These are phyloP conservation scores for Catunica adiposa DNA, from an alignment of 2,329 filamentous ascomycete genomes.

Conservation along the genomic window DNA sequence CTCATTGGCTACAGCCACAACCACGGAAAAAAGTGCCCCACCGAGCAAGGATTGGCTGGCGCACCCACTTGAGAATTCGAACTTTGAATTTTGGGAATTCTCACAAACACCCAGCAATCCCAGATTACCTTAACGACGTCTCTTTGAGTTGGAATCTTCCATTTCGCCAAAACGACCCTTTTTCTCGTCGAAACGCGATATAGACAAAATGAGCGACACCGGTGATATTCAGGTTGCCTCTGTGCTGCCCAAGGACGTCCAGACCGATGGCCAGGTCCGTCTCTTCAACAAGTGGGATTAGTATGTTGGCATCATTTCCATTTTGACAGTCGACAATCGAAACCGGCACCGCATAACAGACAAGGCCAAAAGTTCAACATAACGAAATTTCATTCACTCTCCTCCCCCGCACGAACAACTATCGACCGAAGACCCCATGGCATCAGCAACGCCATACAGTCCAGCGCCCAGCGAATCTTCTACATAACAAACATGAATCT, in stretches of 20 bases:
- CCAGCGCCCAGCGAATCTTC: too few relatives aligned
- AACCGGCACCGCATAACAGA: background rate
- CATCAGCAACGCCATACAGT: background rate
- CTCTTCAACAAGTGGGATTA: slow-evolving; percentile 97
- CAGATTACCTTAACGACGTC: slow-evolving; percentile 14
- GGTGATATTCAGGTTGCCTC: slow-evolving; percentile 86
- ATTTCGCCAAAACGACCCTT: slow-evolving; percentile 23
- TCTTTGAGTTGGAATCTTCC: slow-evolving; percentile 15
- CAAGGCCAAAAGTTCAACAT: slow-evolving; percentile 1
- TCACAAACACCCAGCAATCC: slow-evolving; percentile 14
- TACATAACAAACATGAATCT: too few relatives aligned
- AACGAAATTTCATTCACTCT: background rate
- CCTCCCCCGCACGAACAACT: background rate
- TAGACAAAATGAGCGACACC: slow-evolving; percentile 68
- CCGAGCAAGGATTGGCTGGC: slow-evolving; percentile 12
- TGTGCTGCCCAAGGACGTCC: slow-evolving; percentile 85
- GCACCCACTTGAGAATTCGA: slow-evolving; percentile 14
- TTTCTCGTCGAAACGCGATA: slow-evolving; percentile 14
- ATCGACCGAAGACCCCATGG: background rate
- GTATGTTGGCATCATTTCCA: slow-evolving; percentile 12
- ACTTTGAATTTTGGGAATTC: slow-evolving; percentile 15
- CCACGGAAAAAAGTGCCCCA: slow-evolving; percentile 23
- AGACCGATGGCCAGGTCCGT: slow-evolving; percentile 84
- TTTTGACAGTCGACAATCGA: slow-evolving; percentile 4
- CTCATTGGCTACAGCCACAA: slow-evolving; percentile 24